Conservation (phyloP, 73 alveolate genomes). For the Paramecium biaurelia region DNA sequence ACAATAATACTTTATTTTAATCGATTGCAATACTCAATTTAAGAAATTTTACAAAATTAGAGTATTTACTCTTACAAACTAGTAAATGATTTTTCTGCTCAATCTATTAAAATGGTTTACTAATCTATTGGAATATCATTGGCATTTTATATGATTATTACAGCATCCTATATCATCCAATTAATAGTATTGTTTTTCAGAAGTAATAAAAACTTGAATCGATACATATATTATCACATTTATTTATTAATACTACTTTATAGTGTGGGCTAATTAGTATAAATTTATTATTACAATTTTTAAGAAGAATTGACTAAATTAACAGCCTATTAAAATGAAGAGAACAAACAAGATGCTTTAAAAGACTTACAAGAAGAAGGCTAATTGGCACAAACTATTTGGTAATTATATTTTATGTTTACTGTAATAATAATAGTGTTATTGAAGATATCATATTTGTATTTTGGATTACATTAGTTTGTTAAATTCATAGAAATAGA, state of each 20-base stretch:
- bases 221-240: conserved; percentile 5
- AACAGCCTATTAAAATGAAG: background rate
- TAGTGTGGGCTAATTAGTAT: background rate
- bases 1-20: conserved; percentile 3
- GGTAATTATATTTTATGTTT: background rate
- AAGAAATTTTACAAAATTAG: background rate
- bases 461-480: background rate
- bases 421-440: background rate
- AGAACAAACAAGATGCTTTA: background rate
- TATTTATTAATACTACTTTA: background rate
- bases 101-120: background rate
- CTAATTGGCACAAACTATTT: background rate
- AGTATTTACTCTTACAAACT: background rate
- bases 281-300: conserved; percentile 5
- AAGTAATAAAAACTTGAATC: background rate
- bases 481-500: background rate
- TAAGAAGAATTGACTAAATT: conserved; percentile 1
- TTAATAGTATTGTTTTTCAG: background rate
- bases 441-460: background rate
- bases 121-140: background rate
- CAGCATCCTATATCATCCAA: background rate
- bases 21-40: background rate
- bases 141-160: background rate
- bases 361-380: background rate
- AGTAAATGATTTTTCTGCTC: background rate